phyloP scores from a whole-genome alignment of 1,139 yeast species.

The Pichia sp. region DNA sequence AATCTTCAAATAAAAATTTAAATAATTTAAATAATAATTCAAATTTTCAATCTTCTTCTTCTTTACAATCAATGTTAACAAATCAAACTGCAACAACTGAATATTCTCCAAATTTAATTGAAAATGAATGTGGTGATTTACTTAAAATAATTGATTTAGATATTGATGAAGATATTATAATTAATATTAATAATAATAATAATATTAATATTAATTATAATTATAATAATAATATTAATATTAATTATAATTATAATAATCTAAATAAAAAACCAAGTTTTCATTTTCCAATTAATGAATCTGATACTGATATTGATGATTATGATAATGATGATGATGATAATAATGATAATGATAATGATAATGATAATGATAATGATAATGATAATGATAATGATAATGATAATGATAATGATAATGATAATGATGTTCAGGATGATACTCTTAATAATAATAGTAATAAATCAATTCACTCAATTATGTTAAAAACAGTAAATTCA shows the following conservation, averaged over 20 bases:
- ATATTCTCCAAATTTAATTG: slow-evolving; percentile 26
- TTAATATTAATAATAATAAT: background rate
- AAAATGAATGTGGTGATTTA: slow-evolving; percentile 27
- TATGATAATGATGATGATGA: slow-evolving; percentile 3
- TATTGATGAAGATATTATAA: slow-evolving; percentile 9
- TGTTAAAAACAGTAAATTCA: background rate
- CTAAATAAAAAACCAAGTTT: slow-evolving; percentile 1
- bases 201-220: background rate
- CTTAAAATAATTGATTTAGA: slow-evolving; percentile 23
- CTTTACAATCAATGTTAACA: slow-evolving; percentile 23
- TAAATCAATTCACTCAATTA: background rate
- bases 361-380: slow-evolving; percentile 10
- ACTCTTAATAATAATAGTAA: background rate
- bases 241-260: background rate
- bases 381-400: slow-evolving; percentile 9
- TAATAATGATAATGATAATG: background rate
- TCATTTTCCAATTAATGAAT: slow-evolving; percentile 2
- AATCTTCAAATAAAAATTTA: background rate
- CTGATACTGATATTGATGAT: slow-evolving; percentile 6
- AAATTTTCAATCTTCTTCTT: slow-evolving; percentile 3
- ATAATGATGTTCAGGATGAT: slow-evolving; percentile 1
- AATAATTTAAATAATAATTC: background rate
- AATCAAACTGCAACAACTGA: slow-evolving; percentile 27
- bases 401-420: slow-evolving; percentile 1
- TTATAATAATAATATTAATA: background rate